These are phyloP conservation scores for Neurospora sp. DNA, from an alignment of 495 filamentous ascomycete species.

Conservation along the genomic window DNA sequence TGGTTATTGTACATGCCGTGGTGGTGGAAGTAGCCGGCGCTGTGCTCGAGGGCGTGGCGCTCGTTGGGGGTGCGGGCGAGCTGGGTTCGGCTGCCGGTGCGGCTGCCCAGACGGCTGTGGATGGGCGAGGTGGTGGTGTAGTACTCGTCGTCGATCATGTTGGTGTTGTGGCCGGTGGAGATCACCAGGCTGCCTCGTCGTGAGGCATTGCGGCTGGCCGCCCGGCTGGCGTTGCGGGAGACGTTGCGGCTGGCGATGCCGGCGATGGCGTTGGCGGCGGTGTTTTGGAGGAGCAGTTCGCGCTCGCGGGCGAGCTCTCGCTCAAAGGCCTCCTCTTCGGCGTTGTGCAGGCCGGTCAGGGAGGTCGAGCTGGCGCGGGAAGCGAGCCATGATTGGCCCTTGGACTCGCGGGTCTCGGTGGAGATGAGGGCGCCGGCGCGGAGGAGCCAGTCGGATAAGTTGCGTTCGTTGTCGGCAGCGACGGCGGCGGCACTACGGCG, in stretches of 20 bases:
- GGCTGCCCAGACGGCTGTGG: conserved; percentile 32
- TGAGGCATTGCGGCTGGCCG: conserved; percentile 21
- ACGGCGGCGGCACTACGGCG: conserved; percentile 8
- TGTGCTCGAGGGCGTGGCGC: conserved; percentile 5
- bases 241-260: background rate
- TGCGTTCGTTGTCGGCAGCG: conserved; percentile 16
- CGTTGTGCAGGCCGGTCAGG: conserved; percentile 42
- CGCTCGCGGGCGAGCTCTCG: conserved; percentile 31
- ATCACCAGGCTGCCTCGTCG: conserved; percentile 22
- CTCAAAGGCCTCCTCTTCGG: conserved; percentile 37
- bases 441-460: conserved; percentile 63
- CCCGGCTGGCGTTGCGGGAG: background rate
- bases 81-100: conserved; percentile 30
- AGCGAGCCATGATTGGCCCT: conserved; percentile 70
- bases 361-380: conserved; percentile 64
- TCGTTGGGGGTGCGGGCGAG: conserved; percentile 5
- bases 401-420: conserved; percentile 61
- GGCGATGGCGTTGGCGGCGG: background rate
- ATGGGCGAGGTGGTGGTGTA: conserved; percentile 28
- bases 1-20: background rate
- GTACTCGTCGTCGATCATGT: conserved; percentile 9
- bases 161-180: conserved; percentile 18
- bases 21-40: conserved; percentile 39
- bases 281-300: conserved; percentile 8
- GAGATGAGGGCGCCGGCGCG: conserved; percentile 62